Evolutionary conservation across 2,329 filamentous ascomycete genomes (phyloP), one percentile per base, ranked within the genome.

Genomic region (Phoma sp.): DNA sequence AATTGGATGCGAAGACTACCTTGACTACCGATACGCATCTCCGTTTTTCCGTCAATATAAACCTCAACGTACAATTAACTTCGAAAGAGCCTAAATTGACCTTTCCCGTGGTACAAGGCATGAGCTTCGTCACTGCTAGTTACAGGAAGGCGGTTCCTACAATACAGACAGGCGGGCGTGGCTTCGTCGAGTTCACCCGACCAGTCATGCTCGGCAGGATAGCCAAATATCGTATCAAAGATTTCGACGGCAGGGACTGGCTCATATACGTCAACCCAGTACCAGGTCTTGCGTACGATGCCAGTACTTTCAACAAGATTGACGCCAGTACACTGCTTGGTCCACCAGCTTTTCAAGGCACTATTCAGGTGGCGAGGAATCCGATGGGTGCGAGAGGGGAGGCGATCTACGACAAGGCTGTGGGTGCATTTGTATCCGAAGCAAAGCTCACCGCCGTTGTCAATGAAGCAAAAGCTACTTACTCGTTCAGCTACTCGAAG

Each of bases 61-160:
- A 90, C 37, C 79, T 98, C 26, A 63, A 59, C 12, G 82, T 78
- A 43, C 80, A 82, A 2, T 77, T 80, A 18, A 68, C 74, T n/a
- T 78, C 78, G 2, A 80, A 82, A 7, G 72, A 79, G 1, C 83
- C 88, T 0, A 80, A 83, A 1, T 82, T 98, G 17, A 88, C 85
- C 0, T 92, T 96, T 60, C 92, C 93, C 0, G 71, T 97, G 7
- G 86, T 96, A 0, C 93, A 98, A 69, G 95, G 95, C 10, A 95
- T 96, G 86, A 88, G 86, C 0, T 96, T 92, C 65, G 80, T 96
- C 15, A 97, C 93, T 4, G 93, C 82, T 0, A 74, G 89, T 15
- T 98, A 93, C 74, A 81, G 81, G 47, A 85, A 86, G 25, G 81
- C 86, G 0, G 87, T 85, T 7, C 93, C 93, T 0, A 69, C 87